Conservation (phyloP, 495 filamentous ascomycete genomes). For the Aspergillus saccharolyticus region DNA sequence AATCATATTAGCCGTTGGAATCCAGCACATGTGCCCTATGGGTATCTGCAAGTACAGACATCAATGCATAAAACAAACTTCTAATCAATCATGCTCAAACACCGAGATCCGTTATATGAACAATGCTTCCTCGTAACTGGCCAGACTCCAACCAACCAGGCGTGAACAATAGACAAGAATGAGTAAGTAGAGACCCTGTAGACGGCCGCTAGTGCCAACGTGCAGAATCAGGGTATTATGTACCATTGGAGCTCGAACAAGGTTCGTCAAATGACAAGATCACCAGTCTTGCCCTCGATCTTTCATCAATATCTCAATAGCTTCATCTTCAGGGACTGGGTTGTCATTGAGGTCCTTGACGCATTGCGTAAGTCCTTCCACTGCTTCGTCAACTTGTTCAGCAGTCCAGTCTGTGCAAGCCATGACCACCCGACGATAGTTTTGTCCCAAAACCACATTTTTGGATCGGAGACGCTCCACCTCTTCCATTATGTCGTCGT, state of each 20-base stretch:
- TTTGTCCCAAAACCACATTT: conserved; percentile 43
- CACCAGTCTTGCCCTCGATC: conserved; percentile 49
- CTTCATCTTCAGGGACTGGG: conserved; percentile 43
- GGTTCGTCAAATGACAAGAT: background rate
- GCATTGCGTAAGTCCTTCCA: conserved; percentile 42
- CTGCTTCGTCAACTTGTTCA: conserved; percentile 45
- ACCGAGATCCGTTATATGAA: conserved; percentile 9
- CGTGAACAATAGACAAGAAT: conserved; percentile 6
- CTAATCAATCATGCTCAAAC: conserved; percentile 9
- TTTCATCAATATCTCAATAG: conserved; percentile 45
- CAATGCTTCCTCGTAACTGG: conserved; percentile 9
- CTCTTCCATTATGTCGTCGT: conserved; percentile 32
- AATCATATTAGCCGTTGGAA: conserved; percentile 8
- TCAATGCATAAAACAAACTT: conserved; percentile 11
- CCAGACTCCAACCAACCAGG: background rate
- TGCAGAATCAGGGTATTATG: background rate
- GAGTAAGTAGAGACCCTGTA: background rate
- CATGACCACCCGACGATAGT: conserved; percentile 48
- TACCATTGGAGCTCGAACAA: conserved; percentile 14
- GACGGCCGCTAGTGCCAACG: background rate
- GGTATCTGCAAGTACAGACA: conserved; percentile 25
- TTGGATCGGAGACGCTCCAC: conserved; percentile 38
- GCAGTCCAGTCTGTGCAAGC: conserved; percentile 44
- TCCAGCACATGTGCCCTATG: conserved; percentile 19
- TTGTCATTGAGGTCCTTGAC: conserved; percentile 47